Base-by-base conservation (phyloP, 805 yeast genomes). In the Candida chauliodis region DNA sequence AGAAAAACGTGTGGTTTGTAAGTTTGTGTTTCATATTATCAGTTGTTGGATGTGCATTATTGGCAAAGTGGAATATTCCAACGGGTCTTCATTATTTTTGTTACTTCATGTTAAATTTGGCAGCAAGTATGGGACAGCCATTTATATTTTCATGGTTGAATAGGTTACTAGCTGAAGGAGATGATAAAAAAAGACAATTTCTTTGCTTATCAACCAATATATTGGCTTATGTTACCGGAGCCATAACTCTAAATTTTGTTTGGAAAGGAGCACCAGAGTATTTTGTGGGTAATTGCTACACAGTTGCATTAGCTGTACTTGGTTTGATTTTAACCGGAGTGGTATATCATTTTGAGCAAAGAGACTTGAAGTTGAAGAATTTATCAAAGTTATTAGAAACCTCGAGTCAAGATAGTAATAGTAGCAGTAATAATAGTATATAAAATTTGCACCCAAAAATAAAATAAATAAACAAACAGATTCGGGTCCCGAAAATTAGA, bases 121-220 rank as follows among this genome's bases (percentile, higher is more conserved):
- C 79, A 8, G 58, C 71, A 0, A 50, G 72, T 3, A 69, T 69
- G 70, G 81, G 79, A 1, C 81, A 74, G 55, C 80, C 81, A 2
- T 65, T 72, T 45, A 72, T 76, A 10, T 76, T 69, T 43, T 61
- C 78, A 2, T 78, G 82, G 83, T 68, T 76, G 25, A 77, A 77
- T 49, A 58, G 75, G 25, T 48, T 69, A 18, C 50, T 77, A 14
- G 59, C 61, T 18, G 51, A 60, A 6, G 71, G 72, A 42, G 76
- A 71, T 49, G 52, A 62, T 66, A 59, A 63, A 52, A 31, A 31
- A 20, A 50, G 66, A 55, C 50, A 55, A 39, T 65, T 66, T 37
- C 54, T 64, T n/a, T 61, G 65, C 15, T 69, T 66, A 4, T 43
- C 50, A 21, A 66, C 71, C 8, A 66, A 66, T 39, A 57, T 59